Evolutionary conservation across 2,329 filamentous ascomycete genomes (phyloP).

Genomic region (Colletotrichum salicis): DNA sequence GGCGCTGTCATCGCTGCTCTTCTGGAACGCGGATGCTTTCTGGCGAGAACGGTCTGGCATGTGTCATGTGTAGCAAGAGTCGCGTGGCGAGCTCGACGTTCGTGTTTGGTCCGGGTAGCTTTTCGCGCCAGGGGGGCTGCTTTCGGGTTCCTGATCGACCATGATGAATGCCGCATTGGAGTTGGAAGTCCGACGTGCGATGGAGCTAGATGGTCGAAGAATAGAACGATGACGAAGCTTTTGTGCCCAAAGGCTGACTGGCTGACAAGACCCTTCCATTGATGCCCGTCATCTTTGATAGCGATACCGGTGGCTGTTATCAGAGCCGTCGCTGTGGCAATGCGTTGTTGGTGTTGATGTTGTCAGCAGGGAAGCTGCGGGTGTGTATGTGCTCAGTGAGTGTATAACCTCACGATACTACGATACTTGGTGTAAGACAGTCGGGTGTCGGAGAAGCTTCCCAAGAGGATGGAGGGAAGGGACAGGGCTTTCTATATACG

Average conservation of each 20-base stretch:
- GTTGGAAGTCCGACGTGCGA: background rate
- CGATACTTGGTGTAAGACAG: background rate
- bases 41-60: background rate
- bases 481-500: slow-evolving; percentile 3
- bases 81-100: background rate
- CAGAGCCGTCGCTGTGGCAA: background rate
- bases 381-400: background rate
- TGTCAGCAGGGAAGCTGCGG: background rate
- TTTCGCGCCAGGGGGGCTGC: background rate
- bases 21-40: background rate
- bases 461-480: background rate
- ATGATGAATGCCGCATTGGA: background rate
- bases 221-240: background rate
- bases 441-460: background rate
- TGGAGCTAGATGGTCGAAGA: background rate
- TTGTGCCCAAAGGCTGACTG: background rate
- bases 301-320: no score
- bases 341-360: background rate
- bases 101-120: background rate
- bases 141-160: background rate
- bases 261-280: background rate
- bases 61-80: background rate
- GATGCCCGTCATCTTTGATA: background rate
- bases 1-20: background rate
- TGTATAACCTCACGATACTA: background rate